Conservation (phyloP, 192 early-diverging fungal genomes). For the Backusella tarrabulga region DNA sequence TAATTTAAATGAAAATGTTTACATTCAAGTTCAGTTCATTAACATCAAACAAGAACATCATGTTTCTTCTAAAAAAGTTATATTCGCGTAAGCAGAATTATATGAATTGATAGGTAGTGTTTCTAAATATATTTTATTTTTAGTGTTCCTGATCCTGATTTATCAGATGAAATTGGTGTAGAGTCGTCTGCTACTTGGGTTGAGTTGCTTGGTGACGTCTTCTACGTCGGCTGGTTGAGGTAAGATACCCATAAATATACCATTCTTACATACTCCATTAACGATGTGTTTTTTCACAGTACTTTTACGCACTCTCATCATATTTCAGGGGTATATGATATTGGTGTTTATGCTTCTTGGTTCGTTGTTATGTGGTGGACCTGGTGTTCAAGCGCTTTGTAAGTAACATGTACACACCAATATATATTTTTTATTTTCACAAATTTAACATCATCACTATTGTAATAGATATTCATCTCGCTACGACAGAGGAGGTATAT, state of each 20-base stretch:
- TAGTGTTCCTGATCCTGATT: constrained; percentile 32
- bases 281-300: constrained; percentile 9
- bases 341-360: constrained; percentile 37
- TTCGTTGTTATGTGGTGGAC: constrained; percentile 43
- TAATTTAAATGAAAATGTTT: constrained; percentile 33
- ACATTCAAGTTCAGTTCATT: constrained; percentile 26
- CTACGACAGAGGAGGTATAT: constrained; percentile 30
- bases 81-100: constrained; percentile 26
- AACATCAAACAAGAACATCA: constrained; percentile 1
- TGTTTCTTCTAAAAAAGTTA: constrained; percentile 2
- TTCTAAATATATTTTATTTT: background rate
- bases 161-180: constrained; percentile 34
- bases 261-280: background rate
- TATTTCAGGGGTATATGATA: constrained; percentile 28
- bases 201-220: constrained; percentile 44
- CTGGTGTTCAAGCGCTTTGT: constrained; percentile 39
- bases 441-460: background rate
- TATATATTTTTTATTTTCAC: background rate
- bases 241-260: background rate
- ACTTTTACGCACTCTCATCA: constrained; percentile 48
- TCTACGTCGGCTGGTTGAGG: constrained; percentile 44
- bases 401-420: background rate
- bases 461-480: constrained; percentile 29
- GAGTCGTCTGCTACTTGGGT: constrained; percentile 33
- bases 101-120: background rate